These are phyloP conservation scores for Beta macrorhiza DNA, from an alignment of 179 eudicot species.

Conservation along the genomic window DNA sequence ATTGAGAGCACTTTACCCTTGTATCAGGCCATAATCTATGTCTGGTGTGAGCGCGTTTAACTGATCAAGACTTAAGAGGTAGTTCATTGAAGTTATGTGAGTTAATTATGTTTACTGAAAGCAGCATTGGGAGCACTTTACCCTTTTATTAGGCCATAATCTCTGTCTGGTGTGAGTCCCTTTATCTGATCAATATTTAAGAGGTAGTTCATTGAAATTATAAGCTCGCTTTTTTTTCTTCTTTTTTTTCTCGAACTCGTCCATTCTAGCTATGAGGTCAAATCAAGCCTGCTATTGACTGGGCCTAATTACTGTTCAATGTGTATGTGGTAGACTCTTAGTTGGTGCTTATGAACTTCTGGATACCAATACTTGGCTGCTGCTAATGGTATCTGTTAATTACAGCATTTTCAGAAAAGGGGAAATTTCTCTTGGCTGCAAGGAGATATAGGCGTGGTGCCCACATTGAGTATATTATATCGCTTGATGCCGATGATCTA, in stretches of 20 bases:
- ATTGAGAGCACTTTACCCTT: background rate
- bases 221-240: background rate
- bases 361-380: slow-evolving; percentile 9
- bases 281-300: background rate
- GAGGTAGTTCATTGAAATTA: background rate
- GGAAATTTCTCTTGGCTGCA: slow-evolving; percentile 93
- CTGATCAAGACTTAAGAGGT: too few species aligned
- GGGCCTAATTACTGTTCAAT: background rate
- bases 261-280: background rate
- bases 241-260: background rate
- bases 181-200: background rate
- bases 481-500: slow-evolving; percentile 77
- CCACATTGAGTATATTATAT: slow-evolving; percentile 78
- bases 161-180: background rate
- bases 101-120: background rate
- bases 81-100: background rate
- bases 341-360: background rate
- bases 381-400: slow-evolving; percentile 18
- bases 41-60: too few species aligned
- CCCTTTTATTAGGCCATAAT: background rate
- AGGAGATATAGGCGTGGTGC: slow-evolving; percentile 70
- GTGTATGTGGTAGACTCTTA: slow-evolving; percentile 5
- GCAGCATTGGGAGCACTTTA: background rate
- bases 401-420: slow-evolving; percentile 79
- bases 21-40: background rate